Conservation (phyloP, 2,329 filamentous ascomycete genomes). For the Hypoxylon sp. region DNA sequence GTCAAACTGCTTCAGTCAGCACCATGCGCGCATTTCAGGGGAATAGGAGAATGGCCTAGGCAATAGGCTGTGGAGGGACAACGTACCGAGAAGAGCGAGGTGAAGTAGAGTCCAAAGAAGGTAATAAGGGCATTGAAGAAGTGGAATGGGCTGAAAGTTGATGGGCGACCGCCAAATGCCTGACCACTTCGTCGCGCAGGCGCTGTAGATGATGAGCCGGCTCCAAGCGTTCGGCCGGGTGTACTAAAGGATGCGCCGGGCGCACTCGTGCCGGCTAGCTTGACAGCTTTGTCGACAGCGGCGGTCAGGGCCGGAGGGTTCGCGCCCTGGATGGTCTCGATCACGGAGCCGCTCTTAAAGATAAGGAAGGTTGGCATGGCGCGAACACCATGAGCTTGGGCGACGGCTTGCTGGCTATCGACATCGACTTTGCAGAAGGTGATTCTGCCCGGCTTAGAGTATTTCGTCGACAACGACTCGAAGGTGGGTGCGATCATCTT, state of each 20-base stretch:
- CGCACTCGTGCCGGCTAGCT: slow-evolving; percentile 56
- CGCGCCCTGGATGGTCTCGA: slow-evolving; percentile 82
- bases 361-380: slow-evolving; percentile 96
- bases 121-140: slow-evolving; percentile 60
- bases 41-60: not conserved
- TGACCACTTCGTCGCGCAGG: slow-evolving; percentile 34
- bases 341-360: slow-evolving; percentile 77
- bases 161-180: slow-evolving; percentile 32
- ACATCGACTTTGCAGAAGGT: slow-evolving; percentile 94
- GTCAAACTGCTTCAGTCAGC: slow-evolving; percentile 59
- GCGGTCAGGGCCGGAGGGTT: slow-evolving; percentile 78
- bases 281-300: slow-evolving; percentile 76
- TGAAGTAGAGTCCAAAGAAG: slow-evolving; percentile 69
- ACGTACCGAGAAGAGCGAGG: slow-evolving; percentile 67
- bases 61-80: no score
- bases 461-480: slow-evolving; percentile 80
- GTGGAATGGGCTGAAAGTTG: slow-evolving; percentile 51
- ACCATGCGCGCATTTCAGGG: not conserved
- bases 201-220: slow-evolving; percentile 36
- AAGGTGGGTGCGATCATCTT: slow-evolving; percentile 91
- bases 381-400: slow-evolving; percentile 78
- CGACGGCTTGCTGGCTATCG: slow-evolving; percentile 80
- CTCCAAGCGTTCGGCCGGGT: slow-evolving; percentile 66
- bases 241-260: slow-evolving; percentile 61
- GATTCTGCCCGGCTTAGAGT: slow-evolving; percentile 82